These are phyloP conservation scores for Arxiozyma slooffiae DNA, from an alignment of 1,139 yeast genomes.

Conservation along the genomic window DNA sequence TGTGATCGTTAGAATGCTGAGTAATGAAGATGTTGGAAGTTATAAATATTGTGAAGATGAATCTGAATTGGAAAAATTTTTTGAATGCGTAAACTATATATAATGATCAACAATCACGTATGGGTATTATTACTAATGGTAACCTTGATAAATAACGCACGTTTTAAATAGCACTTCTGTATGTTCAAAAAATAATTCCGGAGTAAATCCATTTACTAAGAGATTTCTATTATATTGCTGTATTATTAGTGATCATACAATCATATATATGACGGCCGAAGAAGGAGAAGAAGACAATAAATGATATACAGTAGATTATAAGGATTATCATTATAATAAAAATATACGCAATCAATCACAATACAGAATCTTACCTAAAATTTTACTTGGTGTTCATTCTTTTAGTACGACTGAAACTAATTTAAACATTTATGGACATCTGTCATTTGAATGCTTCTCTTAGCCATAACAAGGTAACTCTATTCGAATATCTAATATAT, in stretches of 20 bases:
- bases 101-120: not conserved
- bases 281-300: not conserved
- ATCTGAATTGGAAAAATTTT: not conserved
- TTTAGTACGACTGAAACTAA: slow-evolving; percentile 3
- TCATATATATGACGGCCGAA: not conserved
- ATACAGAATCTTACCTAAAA: slow-evolving; percentile 5
- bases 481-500: slow-evolving; percentile 1
- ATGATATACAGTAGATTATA: not conserved
- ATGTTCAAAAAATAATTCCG: not conserved
- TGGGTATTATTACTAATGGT: not conserved
- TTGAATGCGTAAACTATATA: not conserved
- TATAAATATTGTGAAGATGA: not conserved
- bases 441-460: not conserved
- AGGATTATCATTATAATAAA: slow-evolving; percentile 1
- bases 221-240: too few species aligned
- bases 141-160: not conserved
- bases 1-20: not conserved
- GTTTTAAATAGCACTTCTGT: not conserved
- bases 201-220: not conserved
- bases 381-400: slow-evolving; percentile 9
- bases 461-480: not conserved
- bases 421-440: not conserved
- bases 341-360: not conserved
- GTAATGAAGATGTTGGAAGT: slow-evolving; percentile 2
- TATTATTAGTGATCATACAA: not conserved